Evolutionary conservation across 139 green algal species (phyloP).

Genomic region (Pseudopediastrum boryanum): DNA sequence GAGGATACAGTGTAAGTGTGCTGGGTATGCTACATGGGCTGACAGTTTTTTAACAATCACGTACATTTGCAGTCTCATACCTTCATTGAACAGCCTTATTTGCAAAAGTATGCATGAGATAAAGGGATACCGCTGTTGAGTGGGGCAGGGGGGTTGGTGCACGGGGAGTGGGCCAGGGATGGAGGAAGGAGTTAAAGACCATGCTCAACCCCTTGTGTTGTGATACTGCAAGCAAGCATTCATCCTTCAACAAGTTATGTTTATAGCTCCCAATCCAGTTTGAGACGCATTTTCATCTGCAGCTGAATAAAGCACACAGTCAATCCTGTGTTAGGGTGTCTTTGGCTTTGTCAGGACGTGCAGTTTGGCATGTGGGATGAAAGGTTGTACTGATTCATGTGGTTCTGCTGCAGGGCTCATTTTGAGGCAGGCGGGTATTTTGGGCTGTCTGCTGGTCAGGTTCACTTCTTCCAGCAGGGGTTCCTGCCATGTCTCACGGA

Average conservation of each 20-base stretch:
- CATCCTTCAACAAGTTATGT: not conserved
- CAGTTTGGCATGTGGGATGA: not conserved
- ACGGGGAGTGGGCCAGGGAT: no score
- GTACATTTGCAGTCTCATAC: not conserved
- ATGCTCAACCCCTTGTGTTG: no score
- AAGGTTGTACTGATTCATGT: not conserved
- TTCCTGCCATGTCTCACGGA: slow-evolving; percentile 85
- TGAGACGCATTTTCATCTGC: not conserved
- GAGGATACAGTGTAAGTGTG: slow-evolving; percentile 56
- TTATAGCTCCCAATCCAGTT: not conserved
- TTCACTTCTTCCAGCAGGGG: slow-evolving; percentile 94
- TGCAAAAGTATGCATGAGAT: no score
- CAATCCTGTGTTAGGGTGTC: not conserved
- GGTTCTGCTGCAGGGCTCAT: slow-evolving; percentile 36
- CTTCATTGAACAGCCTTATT: not conserved
- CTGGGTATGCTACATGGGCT: no score
- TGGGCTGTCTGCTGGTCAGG: slow-evolving; percentile 71
- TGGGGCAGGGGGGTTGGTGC: no score
- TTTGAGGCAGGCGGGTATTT: slow-evolving; percentile 82
- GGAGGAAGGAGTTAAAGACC: no score
- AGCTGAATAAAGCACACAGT: not conserved
- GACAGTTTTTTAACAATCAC: not conserved
- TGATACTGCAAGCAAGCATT: no score
- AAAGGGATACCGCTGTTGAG: no score
- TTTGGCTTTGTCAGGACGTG: slow-evolving; percentile 7